Evolutionary conservation across 208 protist species (phyloP), one percentile per base, ranked within the genome.

Genomic region (Crithidia sp.): DNA sequence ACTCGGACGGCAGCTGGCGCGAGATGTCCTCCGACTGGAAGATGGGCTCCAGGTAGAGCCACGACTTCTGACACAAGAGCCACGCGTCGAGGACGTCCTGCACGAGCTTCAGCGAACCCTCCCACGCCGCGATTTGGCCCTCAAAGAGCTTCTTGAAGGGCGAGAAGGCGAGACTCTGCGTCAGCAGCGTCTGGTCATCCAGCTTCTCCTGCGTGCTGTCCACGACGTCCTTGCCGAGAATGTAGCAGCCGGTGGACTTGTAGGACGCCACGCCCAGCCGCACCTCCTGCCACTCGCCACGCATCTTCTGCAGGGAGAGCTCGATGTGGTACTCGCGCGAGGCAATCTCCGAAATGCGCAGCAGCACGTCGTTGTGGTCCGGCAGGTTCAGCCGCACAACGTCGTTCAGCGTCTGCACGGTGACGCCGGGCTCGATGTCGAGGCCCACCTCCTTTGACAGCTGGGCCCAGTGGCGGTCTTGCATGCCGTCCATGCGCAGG

Each of bases 61-160:
- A 99, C 41, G 93, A 88, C 74, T 95, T 92, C 81, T 99, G 98
- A 76, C 94, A 98, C 53, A 81, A 70, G 37, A 98, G 79, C 97
- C 97, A 99, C 76, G 97, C 95, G 63, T 99, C 97, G 36, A 99
- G 76, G 17, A 98, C 96, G 73, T 93, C 84, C 58, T 97, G 92
- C 41, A 98, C 87, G 2, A 91, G 67, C 69, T 92, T 92, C 28
- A 99, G 83, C 53, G 91, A 90, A 10, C 68, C 67, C 69, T 99
- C 97, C 97, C 97, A 99, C 16, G 81, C 73, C 5, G 49, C 66
- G 70, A 99, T 98, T 52, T 97, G 86, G 19, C 89, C 86, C 83
- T 98, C 97, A 77, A 99, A 99, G 50, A 98, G 93, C 82, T 98
- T 98, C 70, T 99, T 99, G 90, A 98, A 99, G 9, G 97, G 95